Evolutionary conservation across 2,329 filamentous ascomycete genomes (phyloP).

Genomic region (Colletotrichum sp.): DNA sequence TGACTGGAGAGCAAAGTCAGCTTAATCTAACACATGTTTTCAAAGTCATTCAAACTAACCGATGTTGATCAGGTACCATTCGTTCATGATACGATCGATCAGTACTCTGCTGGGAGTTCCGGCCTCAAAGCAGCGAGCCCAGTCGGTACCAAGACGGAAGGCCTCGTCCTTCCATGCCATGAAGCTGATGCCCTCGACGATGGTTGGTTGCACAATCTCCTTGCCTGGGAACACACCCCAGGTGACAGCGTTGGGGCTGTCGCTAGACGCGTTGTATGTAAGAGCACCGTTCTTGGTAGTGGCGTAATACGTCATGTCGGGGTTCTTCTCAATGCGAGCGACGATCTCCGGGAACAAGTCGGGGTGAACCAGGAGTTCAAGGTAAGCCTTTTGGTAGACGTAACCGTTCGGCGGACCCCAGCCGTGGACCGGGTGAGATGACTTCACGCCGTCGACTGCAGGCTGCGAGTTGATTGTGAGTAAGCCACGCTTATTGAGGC

Average conservation of each 20-base stretch:
- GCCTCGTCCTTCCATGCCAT: conserved; percentile 99
- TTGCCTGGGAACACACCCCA: conserved; percentile 99
- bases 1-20: conserved; percentile 61
- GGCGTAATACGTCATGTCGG: conserved; percentile 91
- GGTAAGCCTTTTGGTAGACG: conserved; percentile 97
- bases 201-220: conserved; percentile 99
- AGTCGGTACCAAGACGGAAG: conserved; percentile 89
- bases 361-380: conserved; percentile 88
- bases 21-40: neutral
- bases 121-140: conserved; percentile 88
- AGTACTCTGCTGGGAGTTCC: conserved; percentile 78
- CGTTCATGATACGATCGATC: conserved; percentile 83
- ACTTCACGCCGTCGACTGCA: conserved; percentile 89
- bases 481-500: conserved; percentile 84
- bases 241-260: conserved; percentile 96
- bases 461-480: conserved; percentile 98
- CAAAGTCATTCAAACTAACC: conserved; percentile 58
- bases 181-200: conserved; percentile 97
- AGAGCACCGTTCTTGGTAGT: conserved; percentile 82
- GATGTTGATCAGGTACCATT: conserved; percentile 95
- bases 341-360: conserved; percentile 80
- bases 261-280: conserved; percentile 81
- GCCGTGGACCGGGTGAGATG: conserved; percentile 83
- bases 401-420: conserved; percentile 97
- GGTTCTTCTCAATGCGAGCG: conserved; percentile 75